A percentile compares a stretch with the other conserved stretches of the same genome.
Evolutionary conservation across 1,139 yeast genomes (phyloP).

Genomic region (Debaryomycetaceae sp.): DNA sequence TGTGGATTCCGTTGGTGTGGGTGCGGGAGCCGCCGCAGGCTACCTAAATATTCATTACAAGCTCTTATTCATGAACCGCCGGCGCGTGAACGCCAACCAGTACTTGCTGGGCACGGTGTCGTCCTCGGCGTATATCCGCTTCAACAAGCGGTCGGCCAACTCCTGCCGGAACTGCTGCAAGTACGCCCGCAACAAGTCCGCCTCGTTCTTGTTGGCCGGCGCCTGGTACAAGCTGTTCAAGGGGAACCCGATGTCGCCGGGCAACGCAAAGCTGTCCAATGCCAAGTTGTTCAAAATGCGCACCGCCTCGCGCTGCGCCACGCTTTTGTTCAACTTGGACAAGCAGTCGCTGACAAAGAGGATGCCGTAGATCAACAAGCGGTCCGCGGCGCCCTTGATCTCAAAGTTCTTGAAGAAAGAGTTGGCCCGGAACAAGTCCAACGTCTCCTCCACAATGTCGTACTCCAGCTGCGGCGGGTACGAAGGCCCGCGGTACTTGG

Average conservation of each 20-base stretch:
- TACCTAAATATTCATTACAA: slow-evolving; percentile 25
- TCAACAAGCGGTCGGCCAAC: slow-evolving; percentile 73
- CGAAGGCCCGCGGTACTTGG: slow-evolving; percentile 88
- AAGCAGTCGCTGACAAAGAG: slow-evolving; percentile 84
- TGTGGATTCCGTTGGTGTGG: slow-evolving; percentile 28
- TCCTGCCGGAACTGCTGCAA: slow-evolving; percentile 94
- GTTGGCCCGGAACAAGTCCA: slow-evolving; percentile 92
- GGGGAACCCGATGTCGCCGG: slow-evolving; percentile 95
- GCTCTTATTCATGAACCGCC: slow-evolving; percentile 90
- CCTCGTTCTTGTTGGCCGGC: slow-evolving; percentile 70
- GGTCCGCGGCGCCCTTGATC: slow-evolving; percentile 91
- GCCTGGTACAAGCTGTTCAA: slow-evolving; percentile 78
- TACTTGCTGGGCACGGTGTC: slow-evolving; percentile 59
- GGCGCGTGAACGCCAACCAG: slow-evolving; percentile 95
- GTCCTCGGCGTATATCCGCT: slow-evolving; percentile 63
- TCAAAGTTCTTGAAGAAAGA: slow-evolving; percentile 96
- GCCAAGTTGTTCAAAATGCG: slow-evolving; percentile 76
- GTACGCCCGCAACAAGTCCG: slow-evolving; percentile 74
- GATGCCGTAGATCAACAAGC: slow-evolving; percentile 95
- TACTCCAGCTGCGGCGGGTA: slow-evolving; percentile 79
- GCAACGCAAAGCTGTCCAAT: slow-evolving; percentile 82
- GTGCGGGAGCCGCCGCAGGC: no score
- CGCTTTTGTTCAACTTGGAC: slow-evolving; percentile 48
- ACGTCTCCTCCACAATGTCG: slow-evolving; percentile 85
- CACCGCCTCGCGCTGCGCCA: slow-evolving; percentile 59